Base-by-base conservation (phyloP, 306 rosid species). In the Erythrophleum fordii region DNA sequence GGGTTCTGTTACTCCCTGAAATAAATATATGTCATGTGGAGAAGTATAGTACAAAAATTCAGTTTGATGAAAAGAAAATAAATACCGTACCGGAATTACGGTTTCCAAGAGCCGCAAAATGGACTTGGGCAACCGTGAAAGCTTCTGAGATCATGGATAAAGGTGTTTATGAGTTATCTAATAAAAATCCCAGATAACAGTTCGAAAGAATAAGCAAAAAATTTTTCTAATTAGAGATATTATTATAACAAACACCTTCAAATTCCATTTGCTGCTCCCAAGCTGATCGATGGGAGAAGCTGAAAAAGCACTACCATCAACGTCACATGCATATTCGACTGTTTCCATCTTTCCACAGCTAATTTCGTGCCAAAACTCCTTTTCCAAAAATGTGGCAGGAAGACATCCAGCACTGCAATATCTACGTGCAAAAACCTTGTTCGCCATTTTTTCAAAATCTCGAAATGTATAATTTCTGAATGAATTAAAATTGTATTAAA, bases 221-320 rank as follows among this genome's bases (percentile, higher is more conserved):
- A 1, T 8, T 74, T 37, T 6, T 10, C 2, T 69, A 73, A 39
- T 16, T 20, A 82, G 59, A 51, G 68, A 67, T 42, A 72, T 25
- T 35, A 69, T 34, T 69, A 81, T 67, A 84, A 85, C 81, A 77
- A 81, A 64, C 51, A 95, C 99, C 99, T 95, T 91, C 82, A 95
- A 89, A 86, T 95, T 95, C 96, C 99, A 95, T 80, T 89, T 93
- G 92, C 99, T 89, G 77, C 69, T 90, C 73, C 96, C 98, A 79
- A 95, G 98, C 86, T 85, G 90, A 81, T 93, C 99, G 28, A 72
- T 82, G 64, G 87, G 88, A 86, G 96, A 95, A 89, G 90, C 85
- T 17, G 99, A 91, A 83, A 95, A 95, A 65, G 99, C 98, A 87
- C 94, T 93, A 71, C 99, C 99, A 75, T 95, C 99, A 83, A 95